Base-by-base conservation (phyloP, 495 filamentous ascomycete species). In the Chaetomium cochliodes region DNA sequence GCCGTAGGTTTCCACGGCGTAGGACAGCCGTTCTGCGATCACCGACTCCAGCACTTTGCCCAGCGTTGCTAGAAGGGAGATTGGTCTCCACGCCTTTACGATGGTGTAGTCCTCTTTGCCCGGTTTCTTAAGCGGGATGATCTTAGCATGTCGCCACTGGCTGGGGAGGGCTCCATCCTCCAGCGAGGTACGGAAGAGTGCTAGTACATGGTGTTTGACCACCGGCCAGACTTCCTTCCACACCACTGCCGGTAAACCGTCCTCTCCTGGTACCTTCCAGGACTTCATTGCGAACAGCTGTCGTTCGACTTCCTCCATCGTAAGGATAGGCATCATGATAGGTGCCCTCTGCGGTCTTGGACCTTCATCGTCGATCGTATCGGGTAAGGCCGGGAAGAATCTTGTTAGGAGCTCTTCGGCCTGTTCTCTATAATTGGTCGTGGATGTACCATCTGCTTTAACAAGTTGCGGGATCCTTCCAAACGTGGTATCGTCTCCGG, bases 91-190 rank as follows among this genome's bases (percentile, higher is more conserved):
- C 8, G 60, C 41, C 23, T 63, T 63, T 20, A 37, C 41, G 11
- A 63, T 18, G 2, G 50, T 55, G 28, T 63, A 63, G 51, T 63
- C 51, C 26, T 30, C 42, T n/a, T 63, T 63, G 28, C 50, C 41
- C 3, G 49, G 47, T 44, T 62, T 53, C 49, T 62, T 62, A 6
- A 50, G 20, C n/a, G 47, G 47, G 20, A 50, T 53, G 16, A 53
- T 53, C 26, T 53, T 53, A 20, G 50, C 50, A 18, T 53, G 26
- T 20, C 25, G 26, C 50, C 50, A 53, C 9, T 53, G 50, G 37
- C n/a, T 55, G 37, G 60, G 60, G 22, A 63, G 41, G 12, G 26
- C 26, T 20, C 60, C 51, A 15, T 63, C 50, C 42, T 30, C 28
- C 22, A 63, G 60, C 12, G 60, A 63, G n/a, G 60, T 47, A 25